These are phyloP conservation scores for Ogataea trehalophila DNA, from an alignment of 805 yeast genomes.

Conservation along the genomic window DNA sequence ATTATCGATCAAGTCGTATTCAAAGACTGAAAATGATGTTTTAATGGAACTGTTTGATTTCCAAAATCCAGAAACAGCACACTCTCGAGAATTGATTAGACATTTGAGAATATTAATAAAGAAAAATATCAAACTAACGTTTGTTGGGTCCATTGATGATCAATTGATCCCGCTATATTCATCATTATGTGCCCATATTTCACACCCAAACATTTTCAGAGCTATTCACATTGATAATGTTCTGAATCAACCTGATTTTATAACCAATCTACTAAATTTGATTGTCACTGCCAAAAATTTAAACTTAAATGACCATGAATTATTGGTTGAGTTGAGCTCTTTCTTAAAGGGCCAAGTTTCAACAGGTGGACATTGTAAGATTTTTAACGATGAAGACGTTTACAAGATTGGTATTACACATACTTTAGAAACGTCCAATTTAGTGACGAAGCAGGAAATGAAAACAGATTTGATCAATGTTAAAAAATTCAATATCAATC, in stretches of 20 bases:
- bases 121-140: slow-evolving; percentile 70
- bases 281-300: slow-evolving; percentile 24
- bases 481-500: slow-evolving; percentile 64
- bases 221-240: slow-evolving; percentile 68
- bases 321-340: slow-evolving; percentile 58
- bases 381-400: slow-evolving; percentile 52
- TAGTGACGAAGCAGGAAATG: slow-evolving; percentile 33
- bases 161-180: slow-evolving; percentile 92
- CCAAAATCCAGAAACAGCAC: slow-evolving; percentile 67
- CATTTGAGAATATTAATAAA: slow-evolving; percentile 62
- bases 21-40: slow-evolving; percentile 82
- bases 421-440: slow-evolving; percentile 69
- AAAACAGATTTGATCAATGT: slow-evolving; percentile 31
- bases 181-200: slow-evolving; percentile 67
- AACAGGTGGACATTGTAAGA: slow-evolving; percentile 74
- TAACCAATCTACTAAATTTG: slow-evolving; percentile 30
- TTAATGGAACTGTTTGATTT: slow-evolving; percentile 83
- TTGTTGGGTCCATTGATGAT: slow-evolving; percentile 84
- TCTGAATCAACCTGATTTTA: slow-evolving; percentile 35
- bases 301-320: slow-evolving; percentile 26
- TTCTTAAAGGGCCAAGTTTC: slow-evolving; percentile 73
- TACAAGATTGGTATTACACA: slow-evolving; percentile 71
- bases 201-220: slow-evolving; percentile 84
- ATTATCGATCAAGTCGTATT: slow-evolving; percentile 74
- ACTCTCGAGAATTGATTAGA: slow-evolving; percentile 64